Evolutionary conservation across 2,329 filamentous ascomycete species (phyloP).

Genomic region (Teratosphaeria destructans): DNA sequence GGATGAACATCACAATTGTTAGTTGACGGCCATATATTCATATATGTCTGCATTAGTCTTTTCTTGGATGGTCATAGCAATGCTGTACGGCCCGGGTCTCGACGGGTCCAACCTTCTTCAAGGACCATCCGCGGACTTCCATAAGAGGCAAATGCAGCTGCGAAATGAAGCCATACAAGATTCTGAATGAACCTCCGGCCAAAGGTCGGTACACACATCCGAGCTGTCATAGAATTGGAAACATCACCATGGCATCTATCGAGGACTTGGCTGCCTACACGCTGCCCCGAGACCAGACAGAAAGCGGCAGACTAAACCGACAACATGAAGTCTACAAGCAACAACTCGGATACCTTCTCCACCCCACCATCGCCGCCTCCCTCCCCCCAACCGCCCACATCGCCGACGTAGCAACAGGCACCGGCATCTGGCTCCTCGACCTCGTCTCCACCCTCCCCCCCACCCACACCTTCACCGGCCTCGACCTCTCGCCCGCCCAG

Average conservation of each 20-base stretch:
- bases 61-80: neutral
- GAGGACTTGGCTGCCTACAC: slow-evolving; percentile 2
- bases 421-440: slow-evolving; percentile 12
- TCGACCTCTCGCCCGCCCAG: slow-evolving; percentile 12
- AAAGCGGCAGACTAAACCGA: slow-evolving; percentile 10
- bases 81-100: neutral
- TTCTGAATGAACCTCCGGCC: no score
- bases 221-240: neutral
- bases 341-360: slow-evolving; percentile 10
- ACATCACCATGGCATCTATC: neutral
- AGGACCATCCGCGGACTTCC: neutral
- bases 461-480: slow-evolving; percentile 5
- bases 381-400: slow-evolving; percentile 8
- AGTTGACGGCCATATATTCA: no score
- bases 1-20: no score
- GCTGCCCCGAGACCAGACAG: slow-evolving; percentile 10
- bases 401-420: slow-evolving; percentile 15
- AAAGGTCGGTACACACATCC: no score
- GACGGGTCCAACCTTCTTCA: neutral
- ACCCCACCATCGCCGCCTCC: slow-evolving; percentile 7
- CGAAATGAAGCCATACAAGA: neutral
- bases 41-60: neutral
- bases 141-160: neutral
- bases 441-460: slow-evolving; percentile 3
- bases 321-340: slow-evolving; percentile 8